phyloP scores from a whole-genome alignment of 192 early-diverging fungal genomes.

The Umbelopsis vinacea region DNA sequence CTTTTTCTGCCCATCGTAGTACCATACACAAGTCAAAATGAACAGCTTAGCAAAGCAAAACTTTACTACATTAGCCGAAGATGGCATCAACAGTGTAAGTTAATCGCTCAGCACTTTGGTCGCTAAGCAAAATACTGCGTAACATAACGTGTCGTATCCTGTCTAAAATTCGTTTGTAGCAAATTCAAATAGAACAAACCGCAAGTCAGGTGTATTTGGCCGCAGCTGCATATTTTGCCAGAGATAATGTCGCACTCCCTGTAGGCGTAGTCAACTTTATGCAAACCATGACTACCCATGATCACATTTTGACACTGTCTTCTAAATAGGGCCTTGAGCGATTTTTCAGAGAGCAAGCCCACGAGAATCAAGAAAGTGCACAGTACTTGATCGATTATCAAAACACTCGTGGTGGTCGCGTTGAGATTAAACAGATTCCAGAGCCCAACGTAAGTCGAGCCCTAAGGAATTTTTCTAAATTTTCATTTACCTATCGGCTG shows the following conservation, averaged over 20 bases:
- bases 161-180: slow-evolving; percentile 1
- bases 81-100: slow-evolving; percentile 41
- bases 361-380: slow-evolving; percentile 52
- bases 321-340: slow-evolving; percentile 39
- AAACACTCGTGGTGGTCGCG: slow-evolving; percentile 51
- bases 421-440: slow-evolving; percentile 42
- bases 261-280: background rate
- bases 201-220: slow-evolving; percentile 54
- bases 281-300: background rate
- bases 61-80: slow-evolving; percentile 46
- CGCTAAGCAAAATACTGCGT: background rate
- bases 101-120: background rate
- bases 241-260: slow-evolving; percentile 46
- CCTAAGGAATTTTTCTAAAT: background rate
- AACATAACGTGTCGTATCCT: background rate
- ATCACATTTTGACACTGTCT: background rate
- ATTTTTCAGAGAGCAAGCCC: slow-evolving; percentile 49
- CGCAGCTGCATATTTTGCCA: slow-evolving; percentile 44
- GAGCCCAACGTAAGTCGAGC: slow-evolving; percentile 33
- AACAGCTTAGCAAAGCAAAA: slow-evolving; percentile 49
- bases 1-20: background rate
- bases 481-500: background rate
- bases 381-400: slow-evolving; percentile 55
- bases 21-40: background rate
- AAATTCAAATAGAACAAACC: slow-evolving; percentile 52